These are phyloP conservation scores for Lepiota venenata DNA, from an alignment of 768 basidiomycete genomes.

Conservation along the genomic window DNA sequence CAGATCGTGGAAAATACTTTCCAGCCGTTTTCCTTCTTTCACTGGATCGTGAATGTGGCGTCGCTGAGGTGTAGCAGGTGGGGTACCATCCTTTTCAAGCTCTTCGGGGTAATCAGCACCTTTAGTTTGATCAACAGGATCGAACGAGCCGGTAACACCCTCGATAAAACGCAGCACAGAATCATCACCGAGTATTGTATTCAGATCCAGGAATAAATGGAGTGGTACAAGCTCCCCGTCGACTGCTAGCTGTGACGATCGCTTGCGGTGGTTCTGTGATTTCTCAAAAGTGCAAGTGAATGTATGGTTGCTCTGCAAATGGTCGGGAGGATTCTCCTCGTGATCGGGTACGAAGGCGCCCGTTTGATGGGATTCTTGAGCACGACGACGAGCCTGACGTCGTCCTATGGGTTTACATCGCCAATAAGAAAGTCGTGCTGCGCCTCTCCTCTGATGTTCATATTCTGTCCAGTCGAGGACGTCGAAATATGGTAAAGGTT, in stretches of 20 bases:
- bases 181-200: conserved; percentile 32
- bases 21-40: conserved; percentile 38
- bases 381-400: not conserved
- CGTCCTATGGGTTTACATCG: conserved; percentile 34
- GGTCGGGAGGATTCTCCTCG: not conserved
- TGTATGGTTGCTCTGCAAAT: not conserved
- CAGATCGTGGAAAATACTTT: conserved; percentile 58
- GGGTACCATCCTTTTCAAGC: conserved; percentile 25
- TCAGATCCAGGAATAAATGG: conserved; percentile 76
- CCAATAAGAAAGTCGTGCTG: conserved; percentile 63
- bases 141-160: conserved; percentile 20
- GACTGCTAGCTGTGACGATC: conserved; percentile 15
- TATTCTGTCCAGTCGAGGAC: conserved; percentile 60
- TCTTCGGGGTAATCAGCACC: not conserved
- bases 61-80: conserved; percentile 33
- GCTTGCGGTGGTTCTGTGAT: not conserved
- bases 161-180: conserved; percentile 47
- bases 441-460: conserved; percentile 25
- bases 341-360: not conserved
- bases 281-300: not conserved
- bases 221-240: conserved; percentile 54
- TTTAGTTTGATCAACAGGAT: not conserved
- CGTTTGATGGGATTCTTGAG: not conserved
- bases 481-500: conserved; percentile 51
- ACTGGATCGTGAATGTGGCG: conserved; percentile 22